Evolutionary conservation across 768 basidiomycete genomes (phyloP).

Genomic region (Tylopilus cervinicoccineus): DNA sequence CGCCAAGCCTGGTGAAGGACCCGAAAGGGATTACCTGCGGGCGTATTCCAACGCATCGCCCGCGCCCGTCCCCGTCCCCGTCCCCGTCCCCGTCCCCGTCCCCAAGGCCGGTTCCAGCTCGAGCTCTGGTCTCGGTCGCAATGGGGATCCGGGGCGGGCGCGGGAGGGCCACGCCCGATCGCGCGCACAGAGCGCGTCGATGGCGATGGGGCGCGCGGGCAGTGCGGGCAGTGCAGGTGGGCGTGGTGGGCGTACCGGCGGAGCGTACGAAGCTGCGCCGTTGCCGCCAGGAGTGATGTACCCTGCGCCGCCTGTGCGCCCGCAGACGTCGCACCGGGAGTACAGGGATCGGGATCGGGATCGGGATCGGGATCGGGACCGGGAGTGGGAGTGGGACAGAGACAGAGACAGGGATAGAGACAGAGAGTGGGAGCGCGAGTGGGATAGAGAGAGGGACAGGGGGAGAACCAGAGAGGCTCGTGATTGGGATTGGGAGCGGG

Average conservation of each 20-base stretch:
- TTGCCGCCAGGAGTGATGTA: constrained; percentile 26
- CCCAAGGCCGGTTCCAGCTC: neutral
- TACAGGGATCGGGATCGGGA: constrained; percentile 3
- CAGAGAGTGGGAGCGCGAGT: neutral
- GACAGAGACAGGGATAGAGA: neutral
- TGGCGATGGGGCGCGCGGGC: neutral
- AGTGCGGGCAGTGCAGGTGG: neutral
- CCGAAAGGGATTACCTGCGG: constrained; percentile 5
- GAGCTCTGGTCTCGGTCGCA: neutral
- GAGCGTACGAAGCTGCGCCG: constrained; percentile 24
- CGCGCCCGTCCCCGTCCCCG: neutral
- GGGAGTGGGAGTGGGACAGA: neutral
- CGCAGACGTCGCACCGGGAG: constrained; percentile 21
- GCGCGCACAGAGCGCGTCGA: constrained; percentile 17
- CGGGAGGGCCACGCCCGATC: neutral
- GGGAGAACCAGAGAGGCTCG: neutral
- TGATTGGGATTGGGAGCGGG: neutral
- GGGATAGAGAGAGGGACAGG: constrained; percentile 1
- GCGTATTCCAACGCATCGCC: neutral
- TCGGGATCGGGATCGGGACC: neutral
- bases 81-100: neutral
- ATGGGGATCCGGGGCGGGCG: neutral
- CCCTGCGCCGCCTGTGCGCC: constrained; percentile 24
- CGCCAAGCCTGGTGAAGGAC: neutral
- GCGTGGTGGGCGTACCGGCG: no score